Conservation (phyloP, 2,329 filamentous ascomycete genomes). For the Elsinoe fawcettii region DNA sequence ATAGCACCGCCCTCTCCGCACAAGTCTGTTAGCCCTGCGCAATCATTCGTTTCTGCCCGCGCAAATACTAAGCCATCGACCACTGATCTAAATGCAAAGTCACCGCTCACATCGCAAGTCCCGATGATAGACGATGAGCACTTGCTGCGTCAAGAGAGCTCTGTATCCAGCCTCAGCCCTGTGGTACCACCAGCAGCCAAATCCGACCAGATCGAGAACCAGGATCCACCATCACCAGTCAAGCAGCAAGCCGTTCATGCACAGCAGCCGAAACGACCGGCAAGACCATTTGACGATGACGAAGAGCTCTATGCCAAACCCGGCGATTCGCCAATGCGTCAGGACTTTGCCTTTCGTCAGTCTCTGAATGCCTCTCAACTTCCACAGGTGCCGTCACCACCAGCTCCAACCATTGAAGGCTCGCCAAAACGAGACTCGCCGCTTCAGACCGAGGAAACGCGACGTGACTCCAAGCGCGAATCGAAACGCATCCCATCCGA, state of each 20-base stretch:
- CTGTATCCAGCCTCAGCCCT: conserved; percentile 3
- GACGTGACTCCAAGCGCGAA: neutral
- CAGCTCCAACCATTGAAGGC: neutral
- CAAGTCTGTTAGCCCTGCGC: conserved; percentile 7
- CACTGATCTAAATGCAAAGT: neutral
- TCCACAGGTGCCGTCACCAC: neutral
- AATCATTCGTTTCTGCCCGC: conserved; percentile 6
- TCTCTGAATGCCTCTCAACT: neutral
- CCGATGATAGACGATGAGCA: neutral
- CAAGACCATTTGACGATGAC: conserved; percentile 8
- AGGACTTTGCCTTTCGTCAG: conserved; percentile 1
- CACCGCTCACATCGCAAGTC: neutral
- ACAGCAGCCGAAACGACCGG: neutral
- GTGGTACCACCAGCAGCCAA: neutral
- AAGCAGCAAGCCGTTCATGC: neutral
- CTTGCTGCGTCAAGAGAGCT: neutral
- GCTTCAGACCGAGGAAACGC: neutral
- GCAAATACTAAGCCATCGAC: neutral
- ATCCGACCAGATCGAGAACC: neutral
- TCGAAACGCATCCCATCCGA: neutral
- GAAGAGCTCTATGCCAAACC: conserved; percentile 10
- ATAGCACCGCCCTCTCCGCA: neutral
- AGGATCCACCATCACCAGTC: neutral
- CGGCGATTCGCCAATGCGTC: conserved; percentile 1
- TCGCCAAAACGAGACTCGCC: neutral